A percentile compares a stretch with the other conserved stretches of the same genome.
Conservation (phyloP, 1,284 basidiomycete genomes). For the Hemileia vastatrix region DNA sequence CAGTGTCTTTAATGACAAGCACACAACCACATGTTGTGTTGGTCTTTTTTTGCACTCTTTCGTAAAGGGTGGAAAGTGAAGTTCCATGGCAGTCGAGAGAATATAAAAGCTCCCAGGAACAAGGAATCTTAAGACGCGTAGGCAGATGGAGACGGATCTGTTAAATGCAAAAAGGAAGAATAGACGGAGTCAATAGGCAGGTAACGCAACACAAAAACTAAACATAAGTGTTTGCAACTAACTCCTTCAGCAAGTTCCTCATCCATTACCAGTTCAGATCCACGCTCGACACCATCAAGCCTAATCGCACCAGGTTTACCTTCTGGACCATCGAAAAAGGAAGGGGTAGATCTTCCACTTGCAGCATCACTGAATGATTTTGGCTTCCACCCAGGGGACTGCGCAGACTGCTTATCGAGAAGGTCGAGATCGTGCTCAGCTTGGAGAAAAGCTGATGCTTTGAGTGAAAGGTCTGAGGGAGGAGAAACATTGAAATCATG, state of each 20-base stretch:
- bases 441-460: neutral
- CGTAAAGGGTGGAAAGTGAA: conserved; percentile 75
- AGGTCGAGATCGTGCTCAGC: neutral
- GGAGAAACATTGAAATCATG: too few species aligned
- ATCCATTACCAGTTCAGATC: conserved; percentile 15
- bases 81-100: conserved; percentile 93
- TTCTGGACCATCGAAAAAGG: conserved; percentile 13
- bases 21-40: conserved; percentile 48
- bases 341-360: neutral
- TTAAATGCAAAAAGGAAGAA: neutral
- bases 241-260: conserved; percentile 20
- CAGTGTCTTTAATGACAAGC: conserved; percentile 55
- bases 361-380: too few species aligned
- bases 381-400: too few species aligned
- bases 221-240: neutral
- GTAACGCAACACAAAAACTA: neutral
- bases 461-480: too few species aligned
- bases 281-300: conserved; percentile 2
- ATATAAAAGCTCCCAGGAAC: conserved; percentile 77
- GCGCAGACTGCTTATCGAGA: too few species aligned
- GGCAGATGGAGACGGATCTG: conserved; percentile 67
- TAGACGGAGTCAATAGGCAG: neutral
- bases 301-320: conserved; percentile 8
- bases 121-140: conserved; percentile 64
- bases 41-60: conserved; percentile 50